Evolutionary conservation across 2,329 filamentous ascomycete genomes (phyloP).

Genomic region (Pleoardoris graminearum): DNA sequence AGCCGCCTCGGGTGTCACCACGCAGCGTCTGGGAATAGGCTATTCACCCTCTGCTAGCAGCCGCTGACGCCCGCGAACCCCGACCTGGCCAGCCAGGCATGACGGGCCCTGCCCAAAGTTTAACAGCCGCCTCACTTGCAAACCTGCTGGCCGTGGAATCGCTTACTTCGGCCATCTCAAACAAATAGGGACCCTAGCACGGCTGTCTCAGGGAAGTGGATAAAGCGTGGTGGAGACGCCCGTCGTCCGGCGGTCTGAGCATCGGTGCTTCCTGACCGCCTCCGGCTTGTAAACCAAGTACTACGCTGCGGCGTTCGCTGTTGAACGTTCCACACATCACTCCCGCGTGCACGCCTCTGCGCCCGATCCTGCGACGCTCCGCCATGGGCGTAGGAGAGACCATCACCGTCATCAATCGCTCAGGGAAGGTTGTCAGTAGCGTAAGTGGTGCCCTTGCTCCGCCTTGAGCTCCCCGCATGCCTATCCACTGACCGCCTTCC

Average conservation of each 20-base stretch:
- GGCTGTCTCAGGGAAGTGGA: slow-evolving; percentile 18
- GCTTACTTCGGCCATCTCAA: background rate
- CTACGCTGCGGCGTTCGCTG: slow-evolving; percentile 19
- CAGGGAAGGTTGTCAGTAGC: slow-evolving; percentile 87
- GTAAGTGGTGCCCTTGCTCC: slow-evolving; percentile 57
- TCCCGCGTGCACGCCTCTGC: slow-evolving; percentile 27
- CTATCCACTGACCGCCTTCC: slow-evolving; percentile 22
- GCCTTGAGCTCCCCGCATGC: slow-evolving; percentile 1
- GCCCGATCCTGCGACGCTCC: slow-evolving; percentile 15
- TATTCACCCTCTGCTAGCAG: slow-evolving; percentile 25
- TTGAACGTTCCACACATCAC: slow-evolving; percentile 25
- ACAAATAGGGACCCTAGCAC: slow-evolving; percentile 13
- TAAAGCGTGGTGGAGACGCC: slow-evolving; percentile 11
- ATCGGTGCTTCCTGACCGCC: slow-evolving; percentile 37
- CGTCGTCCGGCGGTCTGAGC: slow-evolving; percentile 6
- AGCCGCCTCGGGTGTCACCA: slow-evolving; percentile 35
- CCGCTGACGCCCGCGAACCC: slow-evolving; percentile 4
- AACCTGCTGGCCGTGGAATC: slow-evolving; percentile 7
- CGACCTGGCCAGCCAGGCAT: slow-evolving; percentile 23
- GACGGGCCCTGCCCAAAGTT: slow-evolving; percentile 16
- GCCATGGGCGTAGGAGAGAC: slow-evolving; percentile 64
- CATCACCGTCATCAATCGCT: slow-evolving; percentile 87
- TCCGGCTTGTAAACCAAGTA: slow-evolving; percentile 23
- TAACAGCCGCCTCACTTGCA: slow-evolving; percentile 32
- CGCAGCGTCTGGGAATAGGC: slow-evolving; percentile 26